Conservation (phyloP, 306 rosid species). For the Oemleria cerasiformis region DNA sequence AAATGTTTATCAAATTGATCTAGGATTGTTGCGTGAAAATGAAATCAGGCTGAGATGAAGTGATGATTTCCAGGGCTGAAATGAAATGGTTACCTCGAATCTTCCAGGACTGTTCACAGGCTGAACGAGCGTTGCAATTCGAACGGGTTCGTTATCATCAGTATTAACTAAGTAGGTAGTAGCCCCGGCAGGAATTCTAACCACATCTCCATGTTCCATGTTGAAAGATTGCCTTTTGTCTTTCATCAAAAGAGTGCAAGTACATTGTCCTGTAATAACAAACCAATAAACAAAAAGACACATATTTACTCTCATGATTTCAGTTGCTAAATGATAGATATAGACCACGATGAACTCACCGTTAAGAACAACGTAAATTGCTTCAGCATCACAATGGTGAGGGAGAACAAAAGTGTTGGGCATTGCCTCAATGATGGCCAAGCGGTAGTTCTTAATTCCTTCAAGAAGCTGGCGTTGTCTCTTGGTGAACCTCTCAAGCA, state of each 20-base stretch:
- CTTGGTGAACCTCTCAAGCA: constrained; percentile 29
- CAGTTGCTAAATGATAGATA: neutral
- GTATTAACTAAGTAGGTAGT: constrained; percentile 31
- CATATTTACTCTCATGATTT: neutral
- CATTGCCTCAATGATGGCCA: constrained; percentile 36
- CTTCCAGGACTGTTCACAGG: constrained; percentile 35
- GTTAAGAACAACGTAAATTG: constrained; percentile 21
- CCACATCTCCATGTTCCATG: constrained; percentile 33
- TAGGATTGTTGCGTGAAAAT: too few species aligned
- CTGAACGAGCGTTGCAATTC: constrained; percentile 28
- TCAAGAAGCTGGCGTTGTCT: constrained; percentile 31
- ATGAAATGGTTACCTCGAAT: constrained; percentile 35
- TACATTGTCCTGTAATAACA: constrained; percentile 31
- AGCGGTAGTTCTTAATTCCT: constrained; percentile 39
- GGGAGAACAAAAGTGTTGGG: constrained; percentile 43
- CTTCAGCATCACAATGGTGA: constrained; percentile 46
- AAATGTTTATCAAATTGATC: too few species aligned
- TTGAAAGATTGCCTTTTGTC: constrained; percentile 36
- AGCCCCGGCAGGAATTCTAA: constrained; percentile 34
- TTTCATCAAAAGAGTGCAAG: constrained; percentile 26
- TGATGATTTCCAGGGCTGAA: too few species aligned
- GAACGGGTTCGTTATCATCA: constrained; percentile 25
- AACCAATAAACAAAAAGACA: neutral
- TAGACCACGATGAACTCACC: constrained; percentile 21
- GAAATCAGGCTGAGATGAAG: neutral